A percentile compares a stretch with the other conserved stretches of the same genome.
These are phyloP conservation scores for Boletellus deceptivus DNA, from an alignment of 1,284 basidiomycete species.

Conservation along the genomic window DNA sequence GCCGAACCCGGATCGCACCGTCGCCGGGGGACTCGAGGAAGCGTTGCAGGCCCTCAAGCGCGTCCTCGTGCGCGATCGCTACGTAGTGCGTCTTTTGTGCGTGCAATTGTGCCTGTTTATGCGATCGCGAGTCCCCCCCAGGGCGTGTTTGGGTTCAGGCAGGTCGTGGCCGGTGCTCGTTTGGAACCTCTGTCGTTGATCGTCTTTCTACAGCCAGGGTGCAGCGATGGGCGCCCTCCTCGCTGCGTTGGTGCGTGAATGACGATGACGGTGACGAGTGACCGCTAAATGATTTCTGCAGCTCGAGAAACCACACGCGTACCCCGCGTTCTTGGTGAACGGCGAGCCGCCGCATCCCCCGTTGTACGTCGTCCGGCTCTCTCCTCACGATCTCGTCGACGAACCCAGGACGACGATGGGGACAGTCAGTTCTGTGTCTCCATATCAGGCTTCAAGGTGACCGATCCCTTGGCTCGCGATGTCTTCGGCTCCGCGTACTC, in stretches of 20 bases:
- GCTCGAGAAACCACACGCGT: constrained; percentile 38
- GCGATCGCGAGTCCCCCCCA: constrained; percentile 26
- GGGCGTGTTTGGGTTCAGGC: constrained; percentile 86
- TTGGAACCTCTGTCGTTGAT: neutral
- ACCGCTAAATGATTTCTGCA: neutral
- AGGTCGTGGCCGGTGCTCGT: constrained; percentile 2
- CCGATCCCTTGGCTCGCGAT: constrained; percentile 47
- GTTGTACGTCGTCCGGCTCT: constrained; percentile 46
- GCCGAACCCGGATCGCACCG: constrained; percentile 47
- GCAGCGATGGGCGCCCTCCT: constrained; percentile 77
- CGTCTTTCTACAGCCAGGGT: constrained; percentile 59
- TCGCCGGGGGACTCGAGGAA: constrained; percentile 60
- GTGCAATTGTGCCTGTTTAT: too few relatives aligned
- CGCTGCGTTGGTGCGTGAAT: constrained; percentile 58
- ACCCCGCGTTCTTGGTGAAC: constrained; percentile 66
- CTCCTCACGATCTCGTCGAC: neutral
- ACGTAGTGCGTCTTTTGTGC: constrained; percentile 48
- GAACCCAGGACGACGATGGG: neutral
- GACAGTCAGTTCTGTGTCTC: constrained; percentile 66
- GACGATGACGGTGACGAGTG: neutral
- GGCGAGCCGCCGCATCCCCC: constrained; percentile 65
- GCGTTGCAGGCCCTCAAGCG: constrained; percentile 34
- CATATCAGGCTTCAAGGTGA: constrained; percentile 64
- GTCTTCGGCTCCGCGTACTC: constrained; percentile 58
- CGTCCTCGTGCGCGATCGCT: constrained; percentile 37